phyloP scores from a whole-genome alignment of 2,329 filamentous ascomycete species.

The Colletotrichum limetticola region DNA sequence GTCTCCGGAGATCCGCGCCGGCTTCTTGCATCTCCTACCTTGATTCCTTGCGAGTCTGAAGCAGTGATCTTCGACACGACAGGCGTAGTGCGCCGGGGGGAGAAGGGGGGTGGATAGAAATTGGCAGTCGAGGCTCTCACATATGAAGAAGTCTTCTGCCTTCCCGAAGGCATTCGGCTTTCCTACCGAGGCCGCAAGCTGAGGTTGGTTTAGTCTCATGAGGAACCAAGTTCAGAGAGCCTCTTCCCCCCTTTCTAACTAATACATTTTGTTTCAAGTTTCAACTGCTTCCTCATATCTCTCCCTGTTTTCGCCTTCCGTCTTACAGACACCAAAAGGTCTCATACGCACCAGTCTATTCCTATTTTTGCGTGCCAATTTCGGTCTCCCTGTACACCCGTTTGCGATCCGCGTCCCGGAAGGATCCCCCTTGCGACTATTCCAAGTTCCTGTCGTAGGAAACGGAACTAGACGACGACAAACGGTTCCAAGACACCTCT shows the following conservation, averaged over 20 bases:
- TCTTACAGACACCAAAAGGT: not conserved
- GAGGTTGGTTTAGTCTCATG: not conserved
- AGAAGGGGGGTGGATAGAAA: not conserved
- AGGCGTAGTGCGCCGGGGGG: not conserved
- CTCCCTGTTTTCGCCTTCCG: not conserved
- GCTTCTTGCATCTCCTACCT: not conserved
- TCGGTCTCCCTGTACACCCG: conserved; percentile 6
- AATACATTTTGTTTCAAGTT: not conserved
- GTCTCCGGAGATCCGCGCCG: not conserved
- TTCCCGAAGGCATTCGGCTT: not conserved
- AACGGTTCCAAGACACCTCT: not conserved
- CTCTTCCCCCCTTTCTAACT: not conserved
- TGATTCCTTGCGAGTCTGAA: not conserved
- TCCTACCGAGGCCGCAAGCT: not conserved
- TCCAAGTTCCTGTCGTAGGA: not conserved
- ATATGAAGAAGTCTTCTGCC: not conserved
- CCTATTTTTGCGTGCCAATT: not conserved
- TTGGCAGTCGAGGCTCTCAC: not conserved
- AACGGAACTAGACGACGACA: not conserved
- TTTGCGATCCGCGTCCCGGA: not conserved
- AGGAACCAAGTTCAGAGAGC: not conserved
- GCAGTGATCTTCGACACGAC: not conserved
- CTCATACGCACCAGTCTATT: not conserved
- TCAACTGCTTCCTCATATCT: not conserved
- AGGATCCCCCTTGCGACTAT: not conserved